Evolutionary conservation across 2,329 filamentous ascomycete species (phyloP).

Genomic region (Rosellinia necatrix): DNA sequence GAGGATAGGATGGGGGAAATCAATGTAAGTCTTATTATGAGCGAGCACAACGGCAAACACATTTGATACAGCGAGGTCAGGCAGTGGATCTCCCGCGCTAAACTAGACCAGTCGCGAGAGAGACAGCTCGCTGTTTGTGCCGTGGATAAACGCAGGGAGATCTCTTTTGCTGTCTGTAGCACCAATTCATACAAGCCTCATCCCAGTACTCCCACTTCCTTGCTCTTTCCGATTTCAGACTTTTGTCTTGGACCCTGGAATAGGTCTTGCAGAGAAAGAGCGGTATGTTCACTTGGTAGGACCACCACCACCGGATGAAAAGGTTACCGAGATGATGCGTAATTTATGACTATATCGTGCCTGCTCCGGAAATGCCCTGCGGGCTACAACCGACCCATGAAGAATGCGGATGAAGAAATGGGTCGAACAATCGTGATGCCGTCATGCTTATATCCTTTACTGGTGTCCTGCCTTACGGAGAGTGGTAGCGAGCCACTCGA

Average conservation of each 20-base stretch:
- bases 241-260: constrained; percentile 34
- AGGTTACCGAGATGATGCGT: constrained; percentile 43
- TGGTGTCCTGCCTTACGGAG: constrained; percentile 75
- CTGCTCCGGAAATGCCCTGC: constrained; percentile 59
- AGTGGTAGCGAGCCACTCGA: constrained; percentile 87
- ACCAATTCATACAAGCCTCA: constrained; percentile 46
- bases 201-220: constrained; percentile 43
- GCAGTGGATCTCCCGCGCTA: constrained; percentile 24
- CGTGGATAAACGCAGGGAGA: constrained; percentile 34
- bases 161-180: constrained; percentile 41
- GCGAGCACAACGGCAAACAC: constrained; percentile 33
- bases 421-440: constrained; percentile 47
- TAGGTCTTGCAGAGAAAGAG: constrained; percentile 29
- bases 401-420: constrained; percentile 47
- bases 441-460: constrained; percentile 52
- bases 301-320: constrained; percentile 33
- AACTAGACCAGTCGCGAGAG: constrained; percentile 31
- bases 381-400: constrained; percentile 63
- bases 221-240: constrained; percentile 42
- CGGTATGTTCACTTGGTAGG: constrained; percentile 36
- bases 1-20: too few species aligned
- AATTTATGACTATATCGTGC: constrained; percentile 58
- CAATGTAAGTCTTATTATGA: constrained; percentile 39
- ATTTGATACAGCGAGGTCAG: constrained; percentile 28
- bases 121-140: constrained; percentile 27